phyloP scores from a whole-genome alignment of 176 grass and related monocot genomes.

The Aegilops tauschii region DNA sequence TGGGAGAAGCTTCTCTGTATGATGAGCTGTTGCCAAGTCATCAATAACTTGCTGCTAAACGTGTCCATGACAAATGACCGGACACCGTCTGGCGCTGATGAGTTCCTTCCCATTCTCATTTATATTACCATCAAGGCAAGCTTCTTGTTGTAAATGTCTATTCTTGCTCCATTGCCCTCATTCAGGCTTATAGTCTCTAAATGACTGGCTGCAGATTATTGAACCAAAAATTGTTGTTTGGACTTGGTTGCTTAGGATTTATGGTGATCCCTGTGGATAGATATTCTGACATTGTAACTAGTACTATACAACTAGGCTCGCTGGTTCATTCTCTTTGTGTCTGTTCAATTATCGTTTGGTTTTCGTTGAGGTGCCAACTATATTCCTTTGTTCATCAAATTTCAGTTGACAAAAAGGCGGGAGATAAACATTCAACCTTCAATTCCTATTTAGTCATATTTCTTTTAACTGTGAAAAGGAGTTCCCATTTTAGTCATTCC shows the following conservation, averaged over 20 bases:
- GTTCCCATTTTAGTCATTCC: background rate
- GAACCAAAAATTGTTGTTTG: background rate
- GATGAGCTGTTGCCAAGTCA: slow-evolving; percentile 91
- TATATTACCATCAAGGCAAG: slow-evolving; percentile 92
- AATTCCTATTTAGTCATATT: background rate
- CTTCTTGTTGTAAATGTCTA: slow-evolving; percentile 22
- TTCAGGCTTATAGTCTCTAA: background rate
- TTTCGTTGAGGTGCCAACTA: background rate
- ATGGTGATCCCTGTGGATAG: background rate
- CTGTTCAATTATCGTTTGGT: background rate
- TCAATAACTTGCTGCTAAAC: slow-evolving; percentile 91
- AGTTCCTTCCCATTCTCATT: slow-evolving; percentile 95
- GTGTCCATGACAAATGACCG: slow-evolving; percentile 70
- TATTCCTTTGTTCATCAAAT: background rate
- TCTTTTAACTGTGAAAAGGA: background rate
- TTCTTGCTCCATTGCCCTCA: slow-evolving; percentile 6
- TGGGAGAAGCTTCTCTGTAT: slow-evolving; percentile 82
- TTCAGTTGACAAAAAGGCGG: background rate
- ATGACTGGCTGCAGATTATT: background rate
- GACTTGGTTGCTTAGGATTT: background rate
- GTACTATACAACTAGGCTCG: background rate
- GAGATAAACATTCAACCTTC: background rate
- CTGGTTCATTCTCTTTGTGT: background rate
- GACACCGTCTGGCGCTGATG: slow-evolving; percentile 76
- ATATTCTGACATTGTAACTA: background rate